phyloP scores from a whole-genome alignment of 2,329 filamentous ascomycete genomes.

The Cladophialophora chaetospira region DNA sequence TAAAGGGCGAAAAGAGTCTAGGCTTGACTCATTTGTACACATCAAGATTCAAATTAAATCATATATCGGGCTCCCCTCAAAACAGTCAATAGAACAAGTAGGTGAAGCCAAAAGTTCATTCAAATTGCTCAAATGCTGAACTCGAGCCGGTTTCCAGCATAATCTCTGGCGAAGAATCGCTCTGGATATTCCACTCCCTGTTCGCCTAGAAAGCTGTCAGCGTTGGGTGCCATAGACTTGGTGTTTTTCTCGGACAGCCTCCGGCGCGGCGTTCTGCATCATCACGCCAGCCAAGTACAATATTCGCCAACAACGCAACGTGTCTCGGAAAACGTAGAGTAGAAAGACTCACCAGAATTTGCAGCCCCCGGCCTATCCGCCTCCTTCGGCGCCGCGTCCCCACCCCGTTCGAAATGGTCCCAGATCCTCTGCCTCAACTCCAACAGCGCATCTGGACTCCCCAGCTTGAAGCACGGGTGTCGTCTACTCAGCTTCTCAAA shows the following conservation, averaged over 20 bases:
- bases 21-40: too few species aligned
- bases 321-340: background rate
- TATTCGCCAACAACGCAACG: too few species aligned
- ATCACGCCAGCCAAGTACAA: too few species aligned
- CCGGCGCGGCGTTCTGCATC: background rate
- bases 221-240: too few species aligned
- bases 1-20: too few species aligned
- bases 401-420: conserved; percentile 54
- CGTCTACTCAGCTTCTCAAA: conserved; percentile 54
- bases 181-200: conserved; percentile 62
- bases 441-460: conserved; percentile 50
- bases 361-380: conserved; percentile 58
- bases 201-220: conserved; percentile 40
- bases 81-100: background rate
- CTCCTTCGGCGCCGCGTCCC: conserved; percentile 53
- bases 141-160: conserved; percentile 57
- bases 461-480: conserved; percentile 63
- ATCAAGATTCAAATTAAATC: too few species aligned
- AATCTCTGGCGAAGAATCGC: conserved; percentile 64
- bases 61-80: too few species aligned
- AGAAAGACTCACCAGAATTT: conserved; percentile 42
- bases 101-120: too few species aligned
- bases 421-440: conserved; percentile 53
- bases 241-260: background rate
- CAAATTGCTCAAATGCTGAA: conserved; percentile 52